Evolutionary conservation across 805 yeast genomes (phyloP).

Genomic region (Cyberlindnera amylophila): DNA sequence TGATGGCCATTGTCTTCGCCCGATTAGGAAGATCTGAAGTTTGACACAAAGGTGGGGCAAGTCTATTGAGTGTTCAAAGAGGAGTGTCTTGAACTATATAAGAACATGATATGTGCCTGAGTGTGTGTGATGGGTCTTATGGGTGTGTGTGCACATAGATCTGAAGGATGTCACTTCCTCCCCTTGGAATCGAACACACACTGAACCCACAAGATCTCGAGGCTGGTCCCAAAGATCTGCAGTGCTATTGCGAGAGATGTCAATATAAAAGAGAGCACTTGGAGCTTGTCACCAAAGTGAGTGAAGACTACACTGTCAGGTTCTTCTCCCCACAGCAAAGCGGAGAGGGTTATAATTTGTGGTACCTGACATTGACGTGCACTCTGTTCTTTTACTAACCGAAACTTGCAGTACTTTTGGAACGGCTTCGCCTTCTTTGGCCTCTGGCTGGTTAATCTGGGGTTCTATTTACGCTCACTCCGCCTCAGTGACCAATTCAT

Average conservation of each 20-base stretch:
- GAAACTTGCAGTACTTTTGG: constrained; percentile 21
- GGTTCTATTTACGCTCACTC: constrained; percentile 6
- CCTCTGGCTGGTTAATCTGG: constrained; percentile 21
- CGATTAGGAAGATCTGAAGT: constrained; percentile 11
- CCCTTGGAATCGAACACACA: neutral
- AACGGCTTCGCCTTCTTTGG: constrained; percentile 21
- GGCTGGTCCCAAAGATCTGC: constrained; percentile 13
- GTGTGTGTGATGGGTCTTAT: no score
- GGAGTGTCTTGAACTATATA: no score
- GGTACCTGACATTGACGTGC: no score
- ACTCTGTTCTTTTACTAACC: no score
- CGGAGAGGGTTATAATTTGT: no score
- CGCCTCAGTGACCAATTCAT: constrained; percentile 9
- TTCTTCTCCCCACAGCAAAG: no score
- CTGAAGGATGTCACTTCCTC: neutral
- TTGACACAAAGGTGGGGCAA: neutral
- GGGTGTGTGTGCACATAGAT: no score
- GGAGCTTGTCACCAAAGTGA: constrained; percentile 15
- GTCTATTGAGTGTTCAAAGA: neutral
- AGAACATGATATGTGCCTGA: no score
- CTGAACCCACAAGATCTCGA: constrained; percentile 2
- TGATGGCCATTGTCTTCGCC: constrained; percentile 19
- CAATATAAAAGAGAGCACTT: constrained; percentile 11
- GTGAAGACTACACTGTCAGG: constrained; percentile 9
- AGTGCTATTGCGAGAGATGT: constrained; percentile 24